Base-by-base conservation (phyloP, 2,329 filamentous ascomycete genomes). In the Dendryphion nanum region DNA sequence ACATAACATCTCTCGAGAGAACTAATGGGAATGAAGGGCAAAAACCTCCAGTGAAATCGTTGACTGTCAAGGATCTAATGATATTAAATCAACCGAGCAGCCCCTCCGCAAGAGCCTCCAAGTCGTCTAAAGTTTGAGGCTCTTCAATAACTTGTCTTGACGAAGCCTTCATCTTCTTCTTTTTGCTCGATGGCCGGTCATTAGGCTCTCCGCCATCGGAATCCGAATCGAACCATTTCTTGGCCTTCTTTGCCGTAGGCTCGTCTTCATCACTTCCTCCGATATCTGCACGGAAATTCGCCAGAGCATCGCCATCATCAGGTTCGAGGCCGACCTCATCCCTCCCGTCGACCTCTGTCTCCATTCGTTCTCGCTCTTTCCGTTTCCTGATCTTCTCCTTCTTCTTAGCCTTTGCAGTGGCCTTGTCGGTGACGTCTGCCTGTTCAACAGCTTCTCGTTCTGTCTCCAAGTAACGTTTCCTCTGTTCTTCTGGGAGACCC, bases 341-440 rank as follows among this genome's bases (percentile, higher is more conserved):
- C n/a, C 50, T 51, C 33, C 46, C 53, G 55, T 56, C 55, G 21
- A 48, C 55, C 20, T 62, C 76, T 20, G 63, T 66, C 57, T 80
- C 76, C 50, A 75, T 73, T 30, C 69, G 67, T 63, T 83, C 82
- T 53, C 82, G 71, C 30, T 79, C 80, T 71, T 86, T 91, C 47
- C 78, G 73, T 71, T 84, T 89, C 53, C 85, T 80, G 43, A 77
- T 75, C 76, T 89, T 93, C 66, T 86, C 85, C 53, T 78, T 76
- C 62, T 77, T 82, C 77, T 89, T 90, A 64, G 86, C 78, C 71
- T 84, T 89, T 23, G 81, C 89, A 12, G 85, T 64, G 50, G 80
- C 78, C 72, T 95, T 96, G 68, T 98, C 93, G 45, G 81, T 79
- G 23, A 86, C 66, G 71, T 98, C 93, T 15, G 84, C 87, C 55